Evolutionary conservation across 768 basidiomycete genomes (phyloP).

Genomic region (Pleurotus eryngii): DNA sequence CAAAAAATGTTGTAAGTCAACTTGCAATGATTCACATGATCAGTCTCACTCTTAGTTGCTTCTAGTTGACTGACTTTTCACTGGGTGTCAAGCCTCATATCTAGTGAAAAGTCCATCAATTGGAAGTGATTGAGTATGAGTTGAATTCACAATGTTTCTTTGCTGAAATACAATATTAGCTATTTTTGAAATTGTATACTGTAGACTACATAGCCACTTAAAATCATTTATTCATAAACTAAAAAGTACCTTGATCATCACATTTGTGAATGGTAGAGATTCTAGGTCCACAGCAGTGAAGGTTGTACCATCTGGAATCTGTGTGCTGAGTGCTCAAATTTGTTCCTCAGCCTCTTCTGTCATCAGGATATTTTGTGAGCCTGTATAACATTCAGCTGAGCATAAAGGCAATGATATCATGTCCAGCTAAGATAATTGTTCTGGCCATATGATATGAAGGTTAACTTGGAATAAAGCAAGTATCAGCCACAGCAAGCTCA

Average conservation of each 20-base stretch:
- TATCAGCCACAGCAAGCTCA: constrained; percentile 5
- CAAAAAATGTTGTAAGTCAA: no score
- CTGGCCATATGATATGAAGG: neutral
- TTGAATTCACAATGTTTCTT: no score
- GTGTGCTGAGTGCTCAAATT: constrained; percentile 21
- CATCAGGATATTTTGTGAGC: constrained; percentile 38
- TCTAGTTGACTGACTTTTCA: no score
- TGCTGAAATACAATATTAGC: no score
- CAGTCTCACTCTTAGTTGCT: no score
- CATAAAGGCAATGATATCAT: constrained; percentile 40
- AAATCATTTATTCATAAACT: no score
- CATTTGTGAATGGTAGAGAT: constrained; percentile 1
- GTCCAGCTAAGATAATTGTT: constrained; percentile 19
- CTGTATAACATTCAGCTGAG: constrained; percentile 43
- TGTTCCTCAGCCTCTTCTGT: constrained; percentile 42
- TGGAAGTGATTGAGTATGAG: no score
- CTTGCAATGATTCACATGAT: no score
- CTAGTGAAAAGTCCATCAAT: no score
- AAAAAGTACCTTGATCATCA: neutral
- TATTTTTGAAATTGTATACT: no score
- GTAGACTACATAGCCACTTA: no score
- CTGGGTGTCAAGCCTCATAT: no score
- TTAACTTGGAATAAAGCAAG: neutral
- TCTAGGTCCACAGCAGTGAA: neutral
- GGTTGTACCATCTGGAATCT: neutral